A percentile compares a stretch with the other conserved stretches of the same genome.
phyloP scores from a whole-genome alignment of 2,329 filamentous ascomycete species.

The Neofusicoccum sp. region DNA sequence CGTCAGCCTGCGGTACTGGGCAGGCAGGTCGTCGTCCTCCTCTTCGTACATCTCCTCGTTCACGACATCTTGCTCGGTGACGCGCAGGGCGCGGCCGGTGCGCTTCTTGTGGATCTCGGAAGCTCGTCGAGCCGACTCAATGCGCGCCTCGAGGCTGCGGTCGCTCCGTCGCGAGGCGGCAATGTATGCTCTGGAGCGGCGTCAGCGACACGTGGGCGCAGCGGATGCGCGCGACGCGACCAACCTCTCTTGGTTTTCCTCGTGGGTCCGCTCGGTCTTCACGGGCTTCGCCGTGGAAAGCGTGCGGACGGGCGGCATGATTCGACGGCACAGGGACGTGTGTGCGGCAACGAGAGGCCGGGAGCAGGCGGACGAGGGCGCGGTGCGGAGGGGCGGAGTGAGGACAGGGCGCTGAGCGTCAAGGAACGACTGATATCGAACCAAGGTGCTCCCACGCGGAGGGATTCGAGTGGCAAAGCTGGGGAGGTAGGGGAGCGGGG shows the following conservation, averaged over 20 bases:
- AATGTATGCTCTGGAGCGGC: constrained; percentile 70
- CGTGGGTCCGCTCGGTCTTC: constrained; percentile 72
- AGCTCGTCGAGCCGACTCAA: constrained; percentile 82
- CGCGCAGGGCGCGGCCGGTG: constrained; percentile 76
- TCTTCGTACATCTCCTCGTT: constrained; percentile 97
- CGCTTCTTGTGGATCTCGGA: constrained; percentile 89
- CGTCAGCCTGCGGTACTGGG: constrained; percentile 63
- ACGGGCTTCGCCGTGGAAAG: constrained; percentile 39
- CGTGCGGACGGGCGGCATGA: constrained; percentile 40
- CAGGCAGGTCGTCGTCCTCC: constrained; percentile 77
- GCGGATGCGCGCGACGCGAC: not conserved
- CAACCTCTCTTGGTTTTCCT: constrained; percentile 74
- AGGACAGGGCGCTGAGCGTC: not conserved
- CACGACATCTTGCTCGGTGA: constrained; percentile 81
- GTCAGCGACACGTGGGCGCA: constrained; percentile 19
- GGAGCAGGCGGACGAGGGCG: not conserved
- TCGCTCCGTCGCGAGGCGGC: constrained; percentile 86
- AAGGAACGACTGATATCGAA: constrained; percentile 20
- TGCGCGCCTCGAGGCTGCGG: constrained; percentile 78
- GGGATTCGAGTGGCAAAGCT: not conserved
- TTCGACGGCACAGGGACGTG: constrained; percentile 1
- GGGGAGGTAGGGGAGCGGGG: constrained; percentile 2
- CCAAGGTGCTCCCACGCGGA: constrained; percentile 15
- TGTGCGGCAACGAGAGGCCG: not conserved
- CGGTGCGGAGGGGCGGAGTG: not conserved